phyloP scores from a whole-genome alignment of 2,329 filamentous ascomycete genomes.

The Parascedosporium putredinis region DNA sequence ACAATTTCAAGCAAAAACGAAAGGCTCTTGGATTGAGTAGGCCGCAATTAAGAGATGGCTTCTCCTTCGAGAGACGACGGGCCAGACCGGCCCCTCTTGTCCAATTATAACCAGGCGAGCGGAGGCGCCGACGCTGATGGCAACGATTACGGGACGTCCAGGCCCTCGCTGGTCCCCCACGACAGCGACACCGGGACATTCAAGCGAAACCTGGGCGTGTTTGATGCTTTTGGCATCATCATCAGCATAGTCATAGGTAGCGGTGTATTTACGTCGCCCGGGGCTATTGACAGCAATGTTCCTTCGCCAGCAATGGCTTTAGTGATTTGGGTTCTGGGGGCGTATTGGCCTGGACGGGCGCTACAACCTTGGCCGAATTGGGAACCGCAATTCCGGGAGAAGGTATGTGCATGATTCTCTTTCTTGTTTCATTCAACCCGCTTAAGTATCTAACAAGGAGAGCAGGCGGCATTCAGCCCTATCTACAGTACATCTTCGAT shows the following conservation, averaged over 20 bases:
- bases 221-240: slow-evolving; percentile 47
- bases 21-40: too few species aligned
- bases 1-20: too few species aligned
- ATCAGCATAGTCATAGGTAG: slow-evolving; percentile 55
- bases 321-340: slow-evolving; percentile 52
- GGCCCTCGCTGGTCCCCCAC: background rate
- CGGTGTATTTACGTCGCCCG: slow-evolving; percentile 55
- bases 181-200: slow-evolving; percentile 19
- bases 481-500: slow-evolving; percentile 50
- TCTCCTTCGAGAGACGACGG: too few species aligned
- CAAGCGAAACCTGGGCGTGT: slow-evolving; percentile 32
- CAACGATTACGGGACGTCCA: background rate
- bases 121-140: too few species aligned
- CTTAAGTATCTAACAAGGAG: background rate
- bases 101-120: too few species aligned
- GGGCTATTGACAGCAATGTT: slow-evolving; percentile 52
- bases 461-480: slow-evolving; percentile 50
- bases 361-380: slow-evolving; percentile 50
- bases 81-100: too few species aligned
- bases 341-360: slow-evolving; percentile 53
- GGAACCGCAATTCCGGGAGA: slow-evolving; percentile 54
- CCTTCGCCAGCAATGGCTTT: slow-evolving; percentile 49
- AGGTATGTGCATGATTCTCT: slow-evolving; percentile 22
- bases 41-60: too few species aligned
- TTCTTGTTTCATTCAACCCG: background rate